Conservation (phyloP, 805 yeast species). For the Lipomyces yamadae region DNA sequence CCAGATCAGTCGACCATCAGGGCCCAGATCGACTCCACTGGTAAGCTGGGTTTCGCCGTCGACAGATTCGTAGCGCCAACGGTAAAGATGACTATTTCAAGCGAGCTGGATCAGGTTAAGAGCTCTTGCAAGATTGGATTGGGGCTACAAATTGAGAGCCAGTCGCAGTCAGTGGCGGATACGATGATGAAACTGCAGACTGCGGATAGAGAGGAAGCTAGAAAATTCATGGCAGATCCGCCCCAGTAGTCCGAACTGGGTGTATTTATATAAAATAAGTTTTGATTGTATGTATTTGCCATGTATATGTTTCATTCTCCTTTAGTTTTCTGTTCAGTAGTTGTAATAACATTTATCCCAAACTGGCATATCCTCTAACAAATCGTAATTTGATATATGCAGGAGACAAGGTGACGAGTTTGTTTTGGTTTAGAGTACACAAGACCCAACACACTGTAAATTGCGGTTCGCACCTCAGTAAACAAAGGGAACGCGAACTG, state of each 20-base stretch:
- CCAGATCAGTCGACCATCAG: constrained; percentile 88
- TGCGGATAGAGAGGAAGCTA: constrained; percentile 26
- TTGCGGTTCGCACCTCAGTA: background rate
- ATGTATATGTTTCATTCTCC: background rate
- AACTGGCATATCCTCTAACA: too few species aligned
- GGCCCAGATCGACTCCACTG: constrained; percentile 89
- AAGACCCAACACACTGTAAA: too few species aligned
- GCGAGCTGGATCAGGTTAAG: constrained; percentile 89
- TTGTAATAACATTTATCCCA: too few species aligned
- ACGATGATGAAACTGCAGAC: constrained; percentile 23
- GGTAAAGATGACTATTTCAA: constrained; percentile 82
- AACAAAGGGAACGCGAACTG: constrained; percentile 5
- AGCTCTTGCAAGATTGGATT: constrained; percentile 82
- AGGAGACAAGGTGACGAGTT: too few species aligned
- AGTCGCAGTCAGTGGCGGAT: constrained; percentile 74
- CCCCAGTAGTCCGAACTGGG: constrained; percentile 24
- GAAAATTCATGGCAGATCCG: constrained; percentile 33
- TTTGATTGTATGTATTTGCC: constrained; percentile 7
- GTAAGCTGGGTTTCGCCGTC: constrained; percentile 87
- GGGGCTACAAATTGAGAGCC: constrained; percentile 95
- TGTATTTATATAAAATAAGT: constrained; percentile 8
- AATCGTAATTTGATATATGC: background rate
- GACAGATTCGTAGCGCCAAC: constrained; percentile 95
- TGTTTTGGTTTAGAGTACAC: too few species aligned
- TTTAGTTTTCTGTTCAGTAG: too few species aligned